Conservation (phyloP, 2,329 filamentous ascomycete species). For the Paraphaeosphaeria minitans region DNA sequence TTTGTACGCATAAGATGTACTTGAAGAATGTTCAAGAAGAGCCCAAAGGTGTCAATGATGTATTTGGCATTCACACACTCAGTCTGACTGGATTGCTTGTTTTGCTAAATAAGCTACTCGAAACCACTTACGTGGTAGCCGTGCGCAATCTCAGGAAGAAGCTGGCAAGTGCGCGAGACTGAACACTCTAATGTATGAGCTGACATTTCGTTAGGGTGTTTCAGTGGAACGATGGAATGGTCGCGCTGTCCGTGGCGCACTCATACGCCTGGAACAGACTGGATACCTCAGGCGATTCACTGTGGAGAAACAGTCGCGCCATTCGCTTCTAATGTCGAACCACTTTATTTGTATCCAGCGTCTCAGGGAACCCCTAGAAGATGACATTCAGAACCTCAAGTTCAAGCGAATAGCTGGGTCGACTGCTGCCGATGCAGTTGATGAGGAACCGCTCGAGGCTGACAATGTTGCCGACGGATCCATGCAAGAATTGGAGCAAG, state of each 20-base stretch:
- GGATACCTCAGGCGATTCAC: slow-evolving; percentile 49
- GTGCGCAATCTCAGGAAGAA: slow-evolving; percentile 58
- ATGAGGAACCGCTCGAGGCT: slow-evolving; percentile 34
- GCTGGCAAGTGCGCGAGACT: slow-evolving; percentile 44
- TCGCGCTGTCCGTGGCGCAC: slow-evolving; percentile 46
- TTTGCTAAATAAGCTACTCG: slow-evolving; percentile 56
- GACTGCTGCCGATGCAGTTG: slow-evolving; percentile 17
- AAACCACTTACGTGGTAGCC: slow-evolving; percentile 57
- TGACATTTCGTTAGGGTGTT: slow-evolving; percentile 34
- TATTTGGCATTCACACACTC: slow-evolving; percentile 47
- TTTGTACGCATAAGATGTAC: slow-evolving; percentile 61
- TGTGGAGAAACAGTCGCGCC: slow-evolving; percentile 30
- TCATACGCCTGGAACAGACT: slow-evolving; percentile 47
- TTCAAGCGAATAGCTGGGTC: slow-evolving; percentile 30
- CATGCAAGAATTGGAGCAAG: slow-evolving; percentile 40
- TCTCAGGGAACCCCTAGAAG: slow-evolving; percentile 44
- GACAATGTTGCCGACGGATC: slow-evolving; percentile 37
- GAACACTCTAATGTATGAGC: not conserved
- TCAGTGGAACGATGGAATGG: slow-evolving; percentile 44
- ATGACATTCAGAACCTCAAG: slow-evolving; percentile 41
- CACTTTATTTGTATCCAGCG: slow-evolving; percentile 49
- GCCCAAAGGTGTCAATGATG: slow-evolving; percentile 37
- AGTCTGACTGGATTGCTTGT: slow-evolving; percentile 57
- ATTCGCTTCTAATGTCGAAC: slow-evolving; percentile 24
- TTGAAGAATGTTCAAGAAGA: slow-evolving; percentile 35